phyloP scores from a whole-genome alignment of 1,284 basidiomycete species.

The Filobasidium uniguttulatum region DNA sequence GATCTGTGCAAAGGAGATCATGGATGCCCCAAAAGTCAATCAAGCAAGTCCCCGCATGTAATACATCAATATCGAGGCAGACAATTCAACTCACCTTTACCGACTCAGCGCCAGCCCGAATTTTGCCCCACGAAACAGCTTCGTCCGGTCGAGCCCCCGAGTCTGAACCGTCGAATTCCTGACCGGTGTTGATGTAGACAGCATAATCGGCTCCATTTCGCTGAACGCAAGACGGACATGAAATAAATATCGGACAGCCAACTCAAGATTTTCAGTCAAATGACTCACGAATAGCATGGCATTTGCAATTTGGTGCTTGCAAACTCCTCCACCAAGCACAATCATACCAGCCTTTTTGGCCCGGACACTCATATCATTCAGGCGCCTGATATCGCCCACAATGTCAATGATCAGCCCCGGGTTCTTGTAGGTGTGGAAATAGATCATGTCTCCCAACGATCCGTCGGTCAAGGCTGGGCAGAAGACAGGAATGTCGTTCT shows the following conservation, averaged over 20 bases:
- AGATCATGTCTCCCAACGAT: constrained; percentile 97
- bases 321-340: constrained; percentile 92
- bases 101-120: constrained; percentile 73
- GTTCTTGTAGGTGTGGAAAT: constrained; percentile 90
- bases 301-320: constrained; percentile 98
- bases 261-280: background rate
- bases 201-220: constrained; percentile 96
- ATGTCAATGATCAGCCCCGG: constrained; percentile 86
- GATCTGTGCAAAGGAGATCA: constrained; percentile 25
- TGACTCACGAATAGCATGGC: constrained; percentile 92
- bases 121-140: constrained; percentile 99
- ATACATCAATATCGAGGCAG: background rate
- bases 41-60: background rate
- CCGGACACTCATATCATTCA: constrained; percentile 81
- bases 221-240: constrained; percentile 40
- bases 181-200: constrained; percentile 96
- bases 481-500: constrained; percentile 98
- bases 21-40: background rate
- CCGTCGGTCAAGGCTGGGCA: constrained; percentile 97
- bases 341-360: constrained; percentile 96
- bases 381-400: constrained; percentile 77
- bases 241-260: background rate
- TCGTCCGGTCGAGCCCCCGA: constrained; percentile 95
- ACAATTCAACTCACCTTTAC: constrained; percentile 61
- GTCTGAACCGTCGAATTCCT: constrained; percentile 98